A percentile compares a stretch with the other conserved stretches of the same genome.
phyloP scores from a whole-genome alignment of 1,284 basidiomycete genomes.

The Porogramme epimiltina region DNA sequence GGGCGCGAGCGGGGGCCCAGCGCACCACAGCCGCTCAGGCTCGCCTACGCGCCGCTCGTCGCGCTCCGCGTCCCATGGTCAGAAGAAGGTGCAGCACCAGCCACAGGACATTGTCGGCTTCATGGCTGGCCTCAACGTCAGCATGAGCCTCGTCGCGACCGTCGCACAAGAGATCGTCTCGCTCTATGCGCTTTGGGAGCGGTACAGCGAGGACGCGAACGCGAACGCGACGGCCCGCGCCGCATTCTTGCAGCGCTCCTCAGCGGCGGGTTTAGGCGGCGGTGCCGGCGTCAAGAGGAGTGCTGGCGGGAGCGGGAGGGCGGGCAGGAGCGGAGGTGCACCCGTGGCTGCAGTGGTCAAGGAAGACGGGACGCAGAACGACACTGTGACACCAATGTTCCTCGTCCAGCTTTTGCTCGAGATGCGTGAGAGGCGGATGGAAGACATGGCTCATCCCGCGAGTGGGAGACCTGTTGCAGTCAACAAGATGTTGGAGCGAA shows the following conservation, averaged over 20 bases:
- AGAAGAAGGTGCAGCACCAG: conserved; percentile 47
- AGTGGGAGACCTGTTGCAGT: conserved; percentile 51
- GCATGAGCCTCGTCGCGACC: conserved; percentile 79
- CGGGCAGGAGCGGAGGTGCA: conserved; percentile 23
- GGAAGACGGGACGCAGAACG: conserved; percentile 32
- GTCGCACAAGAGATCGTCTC: conserved; percentile 91
- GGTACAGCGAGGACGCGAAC: conserved; percentile 64
- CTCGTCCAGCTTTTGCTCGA: conserved; percentile 55
- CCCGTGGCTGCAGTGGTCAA: conserved; percentile 25
- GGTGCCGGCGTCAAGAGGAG: conserved; percentile 19
- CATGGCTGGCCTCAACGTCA: conserved; percentile 85
- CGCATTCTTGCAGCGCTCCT: conserved; percentile 12
- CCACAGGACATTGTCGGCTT: conserved; percentile 77
- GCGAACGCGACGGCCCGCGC: conserved; percentile 24
- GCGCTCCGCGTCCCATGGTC: conserved; percentile 37
- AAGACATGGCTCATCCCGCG: conserved; percentile 58
- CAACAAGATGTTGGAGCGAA: conserved; percentile 70
- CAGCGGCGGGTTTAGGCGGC: not conserved
- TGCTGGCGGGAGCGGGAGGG: conserved; percentile 4
- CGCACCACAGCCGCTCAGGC: conserved; percentile 11
- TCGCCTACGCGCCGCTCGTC: conserved; percentile 51
- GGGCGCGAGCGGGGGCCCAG: conserved; percentile 28
- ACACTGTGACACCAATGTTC: conserved; percentile 52
- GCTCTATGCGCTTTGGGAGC: conserved; percentile 87
- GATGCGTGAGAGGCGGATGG: conserved; percentile 71